phyloP scores from a whole-genome alignment of 768 basidiomycete species.

The Xerocomellus intermedius region DNA sequence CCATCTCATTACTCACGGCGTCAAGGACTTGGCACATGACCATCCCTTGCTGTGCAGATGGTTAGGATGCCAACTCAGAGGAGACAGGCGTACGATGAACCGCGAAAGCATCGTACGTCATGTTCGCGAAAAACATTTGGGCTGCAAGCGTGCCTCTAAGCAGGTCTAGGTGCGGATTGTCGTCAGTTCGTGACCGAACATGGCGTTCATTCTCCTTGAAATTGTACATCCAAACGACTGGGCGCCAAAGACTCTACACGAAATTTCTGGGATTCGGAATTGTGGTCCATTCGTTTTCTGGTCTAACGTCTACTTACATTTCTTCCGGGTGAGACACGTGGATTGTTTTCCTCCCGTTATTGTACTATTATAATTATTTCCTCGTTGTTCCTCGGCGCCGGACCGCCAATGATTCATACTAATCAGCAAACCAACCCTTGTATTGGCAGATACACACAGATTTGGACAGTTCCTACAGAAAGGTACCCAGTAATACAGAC shows the following conservation, averaged over 20 bases:
- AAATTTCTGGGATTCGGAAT: background rate
- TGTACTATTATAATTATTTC: background rate
- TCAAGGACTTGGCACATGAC: background rate
- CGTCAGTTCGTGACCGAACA: background rate
- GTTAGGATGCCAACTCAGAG: conserved; percentile 3
- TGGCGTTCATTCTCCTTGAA: background rate
- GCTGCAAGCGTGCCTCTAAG: conserved; percentile 1
- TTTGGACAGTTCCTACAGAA: too few relatives aligned
- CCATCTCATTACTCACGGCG: conserved; percentile 10
- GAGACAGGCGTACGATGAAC: background rate
- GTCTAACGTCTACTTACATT: background rate
- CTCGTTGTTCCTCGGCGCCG: background rate
- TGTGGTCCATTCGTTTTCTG: background rate
- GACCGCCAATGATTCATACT: background rate
- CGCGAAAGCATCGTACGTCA: conserved; percentile 21
- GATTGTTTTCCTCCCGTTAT: background rate
- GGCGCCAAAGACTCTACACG: background rate
- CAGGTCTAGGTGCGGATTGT: background rate
- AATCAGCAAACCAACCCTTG: too few relatives aligned
- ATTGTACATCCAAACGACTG: background rate
- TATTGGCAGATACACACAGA: too few relatives aligned
- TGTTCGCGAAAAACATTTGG: conserved; percentile 12
- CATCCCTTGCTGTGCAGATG: background rate
- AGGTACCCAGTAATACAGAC: too few relatives aligned
- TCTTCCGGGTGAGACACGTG: background rate